Conservation (phyloP, 2,329 filamentous ascomycete genomes). For the Ascochyta clinopodiicola region DNA sequence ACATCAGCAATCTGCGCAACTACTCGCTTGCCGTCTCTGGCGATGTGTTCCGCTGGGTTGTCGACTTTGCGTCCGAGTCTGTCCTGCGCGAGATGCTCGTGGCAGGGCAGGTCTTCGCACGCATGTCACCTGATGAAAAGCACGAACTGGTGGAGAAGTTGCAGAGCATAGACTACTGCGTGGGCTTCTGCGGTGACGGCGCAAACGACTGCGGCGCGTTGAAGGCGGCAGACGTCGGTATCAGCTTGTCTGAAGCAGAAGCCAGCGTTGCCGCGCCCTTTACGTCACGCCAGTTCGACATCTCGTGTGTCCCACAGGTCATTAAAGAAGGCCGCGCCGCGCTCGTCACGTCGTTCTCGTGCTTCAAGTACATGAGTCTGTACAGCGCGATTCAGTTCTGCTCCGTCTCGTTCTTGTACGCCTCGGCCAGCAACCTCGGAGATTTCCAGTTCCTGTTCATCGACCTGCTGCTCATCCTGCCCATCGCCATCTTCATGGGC, state of each 20-base stretch:
- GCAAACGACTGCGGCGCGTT: slow-evolving; percentile 97
- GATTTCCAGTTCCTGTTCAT: slow-evolving; percentile 99
- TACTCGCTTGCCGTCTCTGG: slow-evolving; percentile 90
- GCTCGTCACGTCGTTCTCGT: slow-evolving; percentile 97
- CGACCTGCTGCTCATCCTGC: slow-evolving; percentile 88
- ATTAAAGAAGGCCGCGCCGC: slow-evolving; percentile 93
- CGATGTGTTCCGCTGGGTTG: slow-evolving; percentile 94
- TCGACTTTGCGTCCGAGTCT: slow-evolving; percentile 86
- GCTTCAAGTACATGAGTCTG: slow-evolving; percentile 99
- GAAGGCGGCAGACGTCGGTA: slow-evolving; percentile 96
- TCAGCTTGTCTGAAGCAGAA: slow-evolving; percentile 95
- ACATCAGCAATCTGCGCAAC: slow-evolving; percentile 79
- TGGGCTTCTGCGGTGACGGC: slow-evolving; percentile 95
- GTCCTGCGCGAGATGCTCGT: slow-evolving; percentile 88
- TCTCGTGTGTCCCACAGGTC: slow-evolving; percentile 90
- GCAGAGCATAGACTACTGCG: slow-evolving; percentile 93
- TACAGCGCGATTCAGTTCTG: slow-evolving; percentile 99
- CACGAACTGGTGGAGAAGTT: slow-evolving; percentile 97
- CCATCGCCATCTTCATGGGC: slow-evolving; percentile 98
- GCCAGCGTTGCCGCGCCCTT: slow-evolving; percentile 98
- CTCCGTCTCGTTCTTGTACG: slow-evolving; percentile 94
- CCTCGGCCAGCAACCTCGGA: slow-evolving; percentile 89
- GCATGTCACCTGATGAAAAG: slow-evolving; percentile 99
- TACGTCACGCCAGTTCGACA: slow-evolving; percentile 93
- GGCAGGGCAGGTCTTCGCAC: slow-evolving; percentile 88